Conservation (phyloP, 2,329 filamentous ascomycete genomes). For the Talaromyces sp. region DNA sequence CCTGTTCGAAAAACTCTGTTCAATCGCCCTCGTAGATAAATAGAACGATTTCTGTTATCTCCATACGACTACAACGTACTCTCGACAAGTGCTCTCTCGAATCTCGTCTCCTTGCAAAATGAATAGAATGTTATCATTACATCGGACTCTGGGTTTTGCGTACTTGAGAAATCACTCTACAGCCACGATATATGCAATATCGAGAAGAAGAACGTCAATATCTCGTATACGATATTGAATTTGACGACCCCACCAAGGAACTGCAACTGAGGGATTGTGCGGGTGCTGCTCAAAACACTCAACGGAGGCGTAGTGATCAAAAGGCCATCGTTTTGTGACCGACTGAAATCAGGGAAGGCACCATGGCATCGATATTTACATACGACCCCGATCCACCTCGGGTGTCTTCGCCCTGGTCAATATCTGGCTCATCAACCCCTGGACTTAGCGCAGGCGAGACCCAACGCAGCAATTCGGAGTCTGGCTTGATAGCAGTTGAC, state of each 20-base stretch:
- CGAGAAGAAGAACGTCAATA: constrained; percentile 9
- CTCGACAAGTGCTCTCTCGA: background rate
- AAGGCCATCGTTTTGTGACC: background rate
- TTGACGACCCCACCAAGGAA: background rate
- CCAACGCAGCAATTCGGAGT: constrained; percentile 30
- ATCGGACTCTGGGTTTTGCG: constrained; percentile 17
- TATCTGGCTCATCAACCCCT: constrained; percentile 48
- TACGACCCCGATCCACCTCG: constrained; percentile 84
- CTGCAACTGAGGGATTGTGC: background rate
- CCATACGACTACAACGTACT: background rate
- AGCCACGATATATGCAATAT: constrained; percentile 14
- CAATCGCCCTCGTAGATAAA: background rate
- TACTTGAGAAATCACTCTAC: constrained; percentile 11
- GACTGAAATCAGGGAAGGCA: background rate
- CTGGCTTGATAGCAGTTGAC: constrained; percentile 40
- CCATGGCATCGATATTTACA: constrained; percentile 93
- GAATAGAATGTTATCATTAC: constrained; percentile 20
- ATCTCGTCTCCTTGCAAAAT: constrained; percentile 22
- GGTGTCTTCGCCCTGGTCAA: constrained; percentile 87
- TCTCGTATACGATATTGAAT: constrained; percentile 11
- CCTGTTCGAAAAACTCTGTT: background rate
- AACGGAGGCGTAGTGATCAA: background rate
- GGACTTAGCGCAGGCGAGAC: constrained; percentile 26
- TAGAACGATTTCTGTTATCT: background rate
- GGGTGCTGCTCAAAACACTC: background rate